A percentile compares a stretch with the other conserved stretches of the same genome.
Conservation (phyloP, 2,329 filamentous ascomycete genomes). For the Alternaria postmessia region DNA sequence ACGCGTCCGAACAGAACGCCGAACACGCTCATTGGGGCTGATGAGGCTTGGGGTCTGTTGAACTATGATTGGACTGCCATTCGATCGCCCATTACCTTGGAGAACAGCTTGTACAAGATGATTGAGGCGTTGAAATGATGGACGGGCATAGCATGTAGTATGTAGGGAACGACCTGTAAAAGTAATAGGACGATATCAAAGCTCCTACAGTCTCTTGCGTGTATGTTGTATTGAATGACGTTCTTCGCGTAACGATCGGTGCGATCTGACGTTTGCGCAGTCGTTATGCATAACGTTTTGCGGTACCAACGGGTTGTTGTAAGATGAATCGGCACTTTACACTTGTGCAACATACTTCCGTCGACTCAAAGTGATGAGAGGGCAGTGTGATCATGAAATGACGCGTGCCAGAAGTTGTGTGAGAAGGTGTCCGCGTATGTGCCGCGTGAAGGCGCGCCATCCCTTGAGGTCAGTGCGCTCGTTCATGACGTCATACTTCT, state of each 20-base stretch:
- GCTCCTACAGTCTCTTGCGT: not conserved
- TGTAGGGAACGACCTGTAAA: rapidly evolving
- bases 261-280: not conserved
- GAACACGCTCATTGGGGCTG: constrained; percentile 35
- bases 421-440: not conserved
- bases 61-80: constrained; percentile 42
- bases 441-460: not conserved
- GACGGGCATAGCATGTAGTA: not conserved
- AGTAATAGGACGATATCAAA: not conserved
- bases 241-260: not conserved
- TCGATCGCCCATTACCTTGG: constrained; percentile 38
- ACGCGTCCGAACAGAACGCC: constrained; percentile 43
- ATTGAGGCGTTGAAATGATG: constrained; percentile 32
- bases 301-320: not conserved
- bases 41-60: constrained; percentile 44
- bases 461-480: too few relatives aligned
- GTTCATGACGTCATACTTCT: not conserved
- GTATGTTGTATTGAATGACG: not conserved
- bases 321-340: rapidly evolving
- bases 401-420: not conserved
- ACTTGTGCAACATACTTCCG: not conserved
- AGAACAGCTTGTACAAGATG: constrained; percentile 46
- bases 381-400: not conserved
- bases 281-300: not conserved
- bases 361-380: rapidly evolving